These are phyloP conservation scores for Telopea speciosissima DNA, from an alignment of 177 flowering plant genomes.

Conservation along the genomic window DNA sequence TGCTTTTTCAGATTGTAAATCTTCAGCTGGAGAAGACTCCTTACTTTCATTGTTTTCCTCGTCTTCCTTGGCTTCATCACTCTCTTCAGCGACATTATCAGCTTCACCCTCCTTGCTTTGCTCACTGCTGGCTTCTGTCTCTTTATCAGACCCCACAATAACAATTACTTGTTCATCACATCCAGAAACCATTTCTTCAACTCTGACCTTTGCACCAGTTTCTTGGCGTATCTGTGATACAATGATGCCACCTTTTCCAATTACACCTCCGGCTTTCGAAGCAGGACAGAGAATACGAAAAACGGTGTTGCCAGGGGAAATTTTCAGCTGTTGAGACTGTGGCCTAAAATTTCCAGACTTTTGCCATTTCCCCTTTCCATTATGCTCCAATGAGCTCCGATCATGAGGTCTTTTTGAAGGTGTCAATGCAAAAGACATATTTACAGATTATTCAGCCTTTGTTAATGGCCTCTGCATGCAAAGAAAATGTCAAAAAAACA, in stretches of 20 bases:
- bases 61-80: conserved; percentile 25
- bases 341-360: conserved; percentile 27
- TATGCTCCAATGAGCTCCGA: conserved; percentile 30
- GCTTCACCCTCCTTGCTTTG: conserved; percentile 34
- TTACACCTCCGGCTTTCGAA: conserved; percentile 47
- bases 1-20: conserved; percentile 30
- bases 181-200: conserved; percentile 67
- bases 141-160: conserved; percentile 48
- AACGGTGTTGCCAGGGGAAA: conserved; percentile 22
- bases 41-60: conserved; percentile 33
- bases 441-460: conserved; percentile 5
- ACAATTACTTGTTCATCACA: conserved; percentile 75
- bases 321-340: conserved; percentile 23
- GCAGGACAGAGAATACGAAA: conserved; percentile 70
- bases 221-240: conserved; percentile 58
- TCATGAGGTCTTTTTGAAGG: conserved; percentile 70
- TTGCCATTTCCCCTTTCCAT: conserved; percentile 61
- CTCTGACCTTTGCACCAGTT: conserved; percentile 61
- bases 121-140: conserved; percentile 30
- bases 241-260: conserved; percentile 56
- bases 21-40: conserved; percentile 27
- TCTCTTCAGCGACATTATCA: conserved; percentile 23
- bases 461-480: neutral
- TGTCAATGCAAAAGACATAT: conserved; percentile 54
- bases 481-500: neutral